Percentiles rank a stretch among this genome's conserved stretches.
phyloP scores from a whole-genome alignment of 2,329 filamentous ascomycete genomes.

The Sphaerulina populicola region DNA sequence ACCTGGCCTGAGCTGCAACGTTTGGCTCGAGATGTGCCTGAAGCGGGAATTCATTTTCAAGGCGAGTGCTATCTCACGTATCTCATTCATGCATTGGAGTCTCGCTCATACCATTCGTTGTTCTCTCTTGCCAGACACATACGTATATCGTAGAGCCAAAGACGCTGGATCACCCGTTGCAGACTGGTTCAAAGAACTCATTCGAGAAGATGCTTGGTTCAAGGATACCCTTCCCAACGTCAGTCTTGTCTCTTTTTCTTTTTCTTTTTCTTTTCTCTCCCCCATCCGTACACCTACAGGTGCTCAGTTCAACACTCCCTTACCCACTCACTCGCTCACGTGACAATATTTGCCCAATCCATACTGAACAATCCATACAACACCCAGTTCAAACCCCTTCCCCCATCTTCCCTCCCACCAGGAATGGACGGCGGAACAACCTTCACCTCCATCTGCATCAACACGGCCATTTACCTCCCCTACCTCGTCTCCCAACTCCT shows the following conservation, averaged over 20 bases:
- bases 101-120: background rate
- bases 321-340: too few relatives aligned
- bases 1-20: constrained; percentile 41
- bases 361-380: constrained; percentile 3
- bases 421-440: constrained; percentile 63
- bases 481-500: constrained; percentile 77
- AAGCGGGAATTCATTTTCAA: constrained; percentile 75
- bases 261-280: too few relatives aligned
- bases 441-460: constrained; percentile 85
- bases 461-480: constrained; percentile 76
- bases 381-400: constrained; percentile 29
- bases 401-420: constrained; percentile 42
- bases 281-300: too few relatives aligned
- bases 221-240: constrained; percentile 61
- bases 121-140: constrained; percentile 36
- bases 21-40: constrained; percentile 53
- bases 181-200: constrained; percentile 57
- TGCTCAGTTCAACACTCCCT: background rate
- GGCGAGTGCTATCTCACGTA: constrained; percentile 12
- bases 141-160: constrained; percentile 53
- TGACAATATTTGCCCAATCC: too few relatives aligned
- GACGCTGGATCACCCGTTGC: constrained; percentile 50
- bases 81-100: background rate
- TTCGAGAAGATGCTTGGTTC: constrained; percentile 64
- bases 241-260: constrained; percentile 19